Conservation (phyloP, 805 yeast species). For the Starmerella sp. region DNA sequence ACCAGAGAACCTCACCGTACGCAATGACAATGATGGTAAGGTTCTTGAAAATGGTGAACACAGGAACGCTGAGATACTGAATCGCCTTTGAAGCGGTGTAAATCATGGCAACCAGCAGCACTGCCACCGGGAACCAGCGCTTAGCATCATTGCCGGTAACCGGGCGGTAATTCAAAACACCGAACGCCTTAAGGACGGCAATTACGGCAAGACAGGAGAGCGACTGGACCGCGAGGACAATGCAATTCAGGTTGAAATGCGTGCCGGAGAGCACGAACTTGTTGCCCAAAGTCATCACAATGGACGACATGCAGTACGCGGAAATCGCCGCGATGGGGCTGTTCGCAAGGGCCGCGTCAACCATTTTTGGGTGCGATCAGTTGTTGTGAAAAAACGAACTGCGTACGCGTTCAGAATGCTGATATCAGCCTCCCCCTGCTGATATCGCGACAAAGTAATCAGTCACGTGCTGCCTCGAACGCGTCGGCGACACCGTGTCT, state of each 20-base stretch:
- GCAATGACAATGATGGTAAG: slow-evolving; percentile 93
- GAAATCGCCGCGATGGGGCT: slow-evolving; percentile 31
- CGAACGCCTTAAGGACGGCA: slow-evolving; percentile 56
- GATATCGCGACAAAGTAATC: neutral
- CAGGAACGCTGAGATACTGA: slow-evolving; percentile 84
- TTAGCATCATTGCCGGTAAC: slow-evolving; percentile 79
- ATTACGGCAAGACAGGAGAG: slow-evolving; percentile 70
- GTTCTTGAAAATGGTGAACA: slow-evolving; percentile 95
- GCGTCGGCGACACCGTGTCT: neutral
- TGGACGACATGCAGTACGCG: slow-evolving; percentile 80
- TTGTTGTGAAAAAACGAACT: neutral
- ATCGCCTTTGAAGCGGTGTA: slow-evolving; percentile 94
- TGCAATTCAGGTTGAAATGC: slow-evolving; percentile 72
- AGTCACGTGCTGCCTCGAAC: neutral
- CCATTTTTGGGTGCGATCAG: neutral
- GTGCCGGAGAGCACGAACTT: slow-evolving; percentile 82
- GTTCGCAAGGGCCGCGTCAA: slow-evolving; percentile 22
- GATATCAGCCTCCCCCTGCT: slow-evolving; percentile 1
- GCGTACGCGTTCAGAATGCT: neutral
- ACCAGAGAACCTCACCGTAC: slow-evolving; percentile 96
- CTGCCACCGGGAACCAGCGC: slow-evolving; percentile 88
- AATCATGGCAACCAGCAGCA: slow-evolving; percentile 82
- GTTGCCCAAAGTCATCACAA: slow-evolving; percentile 94
- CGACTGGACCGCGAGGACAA: slow-evolving; percentile 80
- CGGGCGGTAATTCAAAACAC: slow-evolving; percentile 75